Percentiles rank a stretch among this genome's conserved stretches.
Evolutionary conservation across 1,139 yeast genomes (phyloP).

Genomic region (Debaryomycetaceae sp.): DNA sequence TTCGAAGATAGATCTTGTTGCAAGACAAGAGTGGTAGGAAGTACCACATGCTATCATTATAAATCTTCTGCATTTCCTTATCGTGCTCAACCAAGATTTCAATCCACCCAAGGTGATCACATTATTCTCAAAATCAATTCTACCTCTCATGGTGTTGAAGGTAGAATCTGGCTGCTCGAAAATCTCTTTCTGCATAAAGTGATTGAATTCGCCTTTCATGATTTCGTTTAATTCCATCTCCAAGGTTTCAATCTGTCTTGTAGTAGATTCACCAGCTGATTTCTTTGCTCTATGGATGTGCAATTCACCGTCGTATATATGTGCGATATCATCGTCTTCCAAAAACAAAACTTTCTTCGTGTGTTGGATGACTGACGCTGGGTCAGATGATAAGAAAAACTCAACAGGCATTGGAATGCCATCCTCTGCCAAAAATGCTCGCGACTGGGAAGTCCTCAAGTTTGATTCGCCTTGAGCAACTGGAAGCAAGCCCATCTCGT

Average conservation of each 20-base stretch:
- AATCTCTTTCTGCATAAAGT: conserved; percentile 98
- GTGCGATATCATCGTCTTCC: conserved; percentile 99
- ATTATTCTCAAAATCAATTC: conserved; percentile 84
- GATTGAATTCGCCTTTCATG: conserved; percentile 95
- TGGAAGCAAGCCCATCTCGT: conserved; percentile 31
- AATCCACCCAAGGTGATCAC: conserved; percentile 87
- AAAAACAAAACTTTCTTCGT: conserved; percentile 94
- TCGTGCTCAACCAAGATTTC: conserved; percentile 77
- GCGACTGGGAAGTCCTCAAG: conserved; percentile 85
- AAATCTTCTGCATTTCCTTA: conserved; percentile 91
- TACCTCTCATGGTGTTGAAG: conserved; percentile 98
- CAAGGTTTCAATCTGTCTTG: conserved; percentile 92
- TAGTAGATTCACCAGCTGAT: conserved; percentile 86
- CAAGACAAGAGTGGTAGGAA: conserved; percentile 96
- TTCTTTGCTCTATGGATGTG: conserved; percentile 96
- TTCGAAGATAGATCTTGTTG: conserved; percentile 94
- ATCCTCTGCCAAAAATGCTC: conserved; percentile 89
- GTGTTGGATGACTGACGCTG: conserved; percentile 96
- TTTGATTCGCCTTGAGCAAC: conserved; percentile 45
- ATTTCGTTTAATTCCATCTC: conserved; percentile 97
- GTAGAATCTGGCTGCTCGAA: conserved; percentile 98
- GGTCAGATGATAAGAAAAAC: conserved; percentile 94
- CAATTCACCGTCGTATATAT: conserved; percentile 95
- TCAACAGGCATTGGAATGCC: conserved; percentile 94
- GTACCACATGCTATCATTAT: conserved; percentile 99